Base-by-base conservation (phyloP, 2,329 filamentous ascomycete species). In the Fusarium setosum region DNA sequence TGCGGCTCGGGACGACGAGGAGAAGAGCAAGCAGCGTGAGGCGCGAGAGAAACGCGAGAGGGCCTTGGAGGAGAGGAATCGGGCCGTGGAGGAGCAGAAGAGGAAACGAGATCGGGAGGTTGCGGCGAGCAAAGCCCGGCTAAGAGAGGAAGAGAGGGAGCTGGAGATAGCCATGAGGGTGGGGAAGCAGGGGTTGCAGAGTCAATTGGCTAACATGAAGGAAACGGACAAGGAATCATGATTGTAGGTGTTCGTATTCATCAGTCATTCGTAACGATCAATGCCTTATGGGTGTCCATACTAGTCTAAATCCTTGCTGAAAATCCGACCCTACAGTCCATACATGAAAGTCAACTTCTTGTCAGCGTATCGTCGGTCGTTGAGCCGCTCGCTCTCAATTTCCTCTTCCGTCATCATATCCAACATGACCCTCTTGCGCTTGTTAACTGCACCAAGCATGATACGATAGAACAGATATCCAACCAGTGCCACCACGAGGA, bases 161-260 rank as follows among this genome's bases (percentile, higher is more conserved):
- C 77, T 93, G 55, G 86, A 91, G 72, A 80, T 82, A 63, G 91
- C 91, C 1, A 90, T 92, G 88, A 84, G 84, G 59, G 84, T 93
- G 12, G 84, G 86, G 1, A 92, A 90, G 76, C 86, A 84, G 60
- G 91, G 90, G 0, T 63, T 93, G 66, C 85, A 87, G 71, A 85
- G 84, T 21, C 89, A 92, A 73, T 72, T 92, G 56, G 76, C 74
- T 18, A 74, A 63, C 49, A 74, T 73, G 72, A 70, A 68, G 34
- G 58, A 68, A 42, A 60, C 72, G 26, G 63, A 56, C 17, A 66
- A 72, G 42, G 58, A 62, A 8, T 65, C 62, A 17, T 73, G 41
- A 66, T 68, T 9, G 9, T 12, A 29, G 49, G 56, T 26, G 38
- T 35, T 12, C 29, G 26, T 52, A n/a, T 65, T 34, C 38, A 38